Percentiles rank a stretch among this genome's conserved stretches.
Conservation (phyloP, 2,329 filamentous ascomycete species). For the Sclerotinia glacialis region DNA sequence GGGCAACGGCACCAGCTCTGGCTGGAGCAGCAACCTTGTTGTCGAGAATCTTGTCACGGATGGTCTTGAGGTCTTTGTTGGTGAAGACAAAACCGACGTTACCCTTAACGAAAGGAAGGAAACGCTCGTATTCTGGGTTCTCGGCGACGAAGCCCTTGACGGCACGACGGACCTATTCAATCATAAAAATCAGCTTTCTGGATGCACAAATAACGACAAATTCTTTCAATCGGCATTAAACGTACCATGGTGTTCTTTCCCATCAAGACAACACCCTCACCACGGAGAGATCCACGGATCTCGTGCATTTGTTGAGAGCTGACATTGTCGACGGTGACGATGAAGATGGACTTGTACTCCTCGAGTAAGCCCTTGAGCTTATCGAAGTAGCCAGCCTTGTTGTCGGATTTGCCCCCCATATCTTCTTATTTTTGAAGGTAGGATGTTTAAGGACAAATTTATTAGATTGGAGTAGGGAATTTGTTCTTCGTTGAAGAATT, state of each 20-base stretch:
- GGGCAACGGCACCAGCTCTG: slow-evolving; percentile 95
- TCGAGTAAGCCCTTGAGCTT: slow-evolving; percentile 98
- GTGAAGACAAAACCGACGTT: slow-evolving; percentile 99
- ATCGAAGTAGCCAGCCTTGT: slow-evolving; percentile 98
- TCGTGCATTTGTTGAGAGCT: slow-evolving; percentile 99
- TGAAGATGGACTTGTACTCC: slow-evolving; percentile 96
- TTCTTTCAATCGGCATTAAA: neutral
- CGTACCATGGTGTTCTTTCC: slow-evolving; percentile 99
- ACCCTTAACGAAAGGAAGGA: slow-evolving; percentile 92
- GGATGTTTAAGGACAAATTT: slow-evolving; percentile 88
- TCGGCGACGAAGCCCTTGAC: slow-evolving; percentile 91
- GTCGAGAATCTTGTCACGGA: slow-evolving; percentile 88
- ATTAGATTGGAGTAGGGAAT: slow-evolving; percentile 28
- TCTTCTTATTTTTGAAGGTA: slow-evolving; percentile 93
- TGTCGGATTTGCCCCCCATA: slow-evolving; percentile 95
- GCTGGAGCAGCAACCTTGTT: slow-evolving; percentile 98
- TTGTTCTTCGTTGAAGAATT: slow-evolving; percentile 22
- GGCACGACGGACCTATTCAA: slow-evolving; percentile 78
- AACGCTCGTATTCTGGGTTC: slow-evolving; percentile 94
- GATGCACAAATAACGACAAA: neutral
- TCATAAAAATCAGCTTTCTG: slow-evolving; percentile 18
- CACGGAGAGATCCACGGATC: slow-evolving; percentile 89
- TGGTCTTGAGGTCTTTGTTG: slow-evolving; percentile 88
- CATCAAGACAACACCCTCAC: slow-evolving; percentile 94
- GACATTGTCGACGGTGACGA: slow-evolving; percentile 98